phyloP scores from a whole-genome alignment of 805 yeast genomes.

The Barnettozyma sucrosica region DNA sequence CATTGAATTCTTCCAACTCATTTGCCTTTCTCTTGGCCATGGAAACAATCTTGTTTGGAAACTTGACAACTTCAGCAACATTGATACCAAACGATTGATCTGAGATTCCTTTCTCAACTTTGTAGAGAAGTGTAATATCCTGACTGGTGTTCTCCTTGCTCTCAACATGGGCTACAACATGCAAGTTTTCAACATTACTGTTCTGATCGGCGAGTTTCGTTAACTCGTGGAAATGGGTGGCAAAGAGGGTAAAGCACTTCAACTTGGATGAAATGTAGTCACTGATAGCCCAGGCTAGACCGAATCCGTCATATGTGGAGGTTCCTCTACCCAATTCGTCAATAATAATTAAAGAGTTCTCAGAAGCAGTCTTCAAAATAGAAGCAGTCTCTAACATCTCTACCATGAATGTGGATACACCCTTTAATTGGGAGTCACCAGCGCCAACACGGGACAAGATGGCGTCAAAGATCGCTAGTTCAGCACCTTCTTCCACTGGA shows the following conservation, averaged over 20 bases:
- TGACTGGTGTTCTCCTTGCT: conserved; percentile 35
- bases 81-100: conserved; percentile 97
- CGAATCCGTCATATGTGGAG: conserved; percentile 92
- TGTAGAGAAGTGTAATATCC: conserved; percentile 83
- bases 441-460: conserved; percentile 97
- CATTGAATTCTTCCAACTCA: conserved; percentile 67
- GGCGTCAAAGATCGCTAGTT: conserved; percentile 81
- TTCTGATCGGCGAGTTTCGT: conserved; percentile 68
- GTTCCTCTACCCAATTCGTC: conserved; percentile 89
- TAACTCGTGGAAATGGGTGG: conserved; percentile 96
- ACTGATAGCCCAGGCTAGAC: conserved; percentile 94
- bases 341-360: conserved; percentile 74
- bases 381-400: conserved; percentile 95
- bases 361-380: conserved; percentile 73
- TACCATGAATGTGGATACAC: conserved; percentile 93
- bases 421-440: conserved; percentile 94
- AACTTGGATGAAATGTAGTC: conserved; percentile 71
- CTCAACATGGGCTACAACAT: conserved; percentile 89
- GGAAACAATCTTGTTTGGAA: conserved; percentile 80
- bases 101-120: conserved; percentile 93
- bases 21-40: conserved; percentile 95
- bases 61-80: conserved; percentile 93
- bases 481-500: conserved; percentile 68
- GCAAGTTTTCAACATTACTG: conserved; percentile 68
- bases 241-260: conserved; percentile 80